Conservation (phyloP, 805 yeast species). For the Isabelozyma pseudorhagii region DNA sequence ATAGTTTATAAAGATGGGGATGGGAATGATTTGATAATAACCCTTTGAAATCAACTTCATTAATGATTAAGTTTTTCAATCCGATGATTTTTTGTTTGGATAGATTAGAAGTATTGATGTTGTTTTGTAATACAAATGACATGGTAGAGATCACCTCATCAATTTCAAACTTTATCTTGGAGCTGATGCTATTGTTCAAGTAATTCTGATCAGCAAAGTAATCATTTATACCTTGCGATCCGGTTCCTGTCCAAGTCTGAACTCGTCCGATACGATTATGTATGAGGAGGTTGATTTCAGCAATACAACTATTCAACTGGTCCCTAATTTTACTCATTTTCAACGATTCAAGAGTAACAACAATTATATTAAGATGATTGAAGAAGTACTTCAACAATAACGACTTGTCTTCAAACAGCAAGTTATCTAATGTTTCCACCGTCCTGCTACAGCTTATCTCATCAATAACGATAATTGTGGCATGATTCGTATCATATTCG, state of each 20-base stretch:
- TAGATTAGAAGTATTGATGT: slow-evolving; percentile 19
- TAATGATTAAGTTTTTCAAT: slow-evolving; percentile 22
- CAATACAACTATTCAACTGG: slow-evolving; percentile 13
- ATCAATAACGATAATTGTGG: slow-evolving; percentile 25
- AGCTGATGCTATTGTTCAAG: neutral
- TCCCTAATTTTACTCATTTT: neutral
- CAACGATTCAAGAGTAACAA: slow-evolving; percentile 8
- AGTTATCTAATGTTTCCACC: slow-evolving; percentile 15
- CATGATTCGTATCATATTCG: slow-evolving; percentile 31
- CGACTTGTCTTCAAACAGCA: slow-evolving; percentile 23
- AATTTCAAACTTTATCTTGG: slow-evolving; percentile 5
- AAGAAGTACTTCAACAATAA: slow-evolving; percentile 34
- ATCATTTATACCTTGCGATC: slow-evolving; percentile 17
- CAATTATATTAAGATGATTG: slow-evolving; percentile 33
- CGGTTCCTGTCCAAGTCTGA: slow-evolving; percentile 44
- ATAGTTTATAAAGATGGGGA: slow-evolving; percentile 22
- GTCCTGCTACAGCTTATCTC: slow-evolving; percentile 1
- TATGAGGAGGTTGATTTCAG: slow-evolving; percentile 19
- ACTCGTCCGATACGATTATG: slow-evolving; percentile 34
- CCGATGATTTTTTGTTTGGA: slow-evolving; percentile 18
- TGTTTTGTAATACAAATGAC: slow-evolving; percentile 26
- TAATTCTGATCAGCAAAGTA: slow-evolving; percentile 4
- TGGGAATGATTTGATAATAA: slow-evolving; percentile 23
- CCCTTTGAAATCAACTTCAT: slow-evolving; percentile 27
- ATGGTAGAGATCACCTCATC: slow-evolving; percentile 31